Evolutionary conservation across 176 grass and related monocot species (phyloP), one percentile per base, ranked within the genome.

Genomic region (Bothriochloa decipiens): DNA sequence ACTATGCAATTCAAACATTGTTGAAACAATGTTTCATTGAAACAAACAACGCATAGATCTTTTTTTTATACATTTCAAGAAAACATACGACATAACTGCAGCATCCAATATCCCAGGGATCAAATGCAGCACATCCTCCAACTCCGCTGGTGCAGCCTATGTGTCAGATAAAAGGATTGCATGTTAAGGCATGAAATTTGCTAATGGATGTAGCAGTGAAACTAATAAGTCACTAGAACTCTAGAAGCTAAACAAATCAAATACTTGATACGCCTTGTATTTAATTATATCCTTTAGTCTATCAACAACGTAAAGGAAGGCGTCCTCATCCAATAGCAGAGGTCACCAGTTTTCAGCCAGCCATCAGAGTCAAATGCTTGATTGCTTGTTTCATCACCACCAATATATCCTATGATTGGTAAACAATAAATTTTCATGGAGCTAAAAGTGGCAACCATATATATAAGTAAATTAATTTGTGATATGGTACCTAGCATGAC

Each of bases 321-420:
- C 72, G 53, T 75, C 72, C 50, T 50, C 46, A 35, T 53, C 46
- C 22, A 53, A 28, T 35, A 75, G 46, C 72, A 75, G 1, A 75
- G 72, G 9, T 75, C 72, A 53, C 72, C 27, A 10, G 72, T 75
- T 35, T 53, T 75, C 20, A 75, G 27, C 72, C 72, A 75, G 2
- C 72, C 72, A 6, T 33, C 27, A 32, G 45, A 74, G 4, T 74
- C 72, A 52, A 74, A 52, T 33, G 72, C 16, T 5, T 1, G 8
- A 1, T 20, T 5, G 47, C 1, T 74, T 32, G 23, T 9, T 14
- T 32, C 45, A 12, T 52, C 28, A 20, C 0, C 26, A 32, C 72
- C 72, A 32, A 52, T 27, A 52, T 74, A 74, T 11, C 72, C 72
- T 74, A 36, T 3, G 35, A 36, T 36, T 36, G 35, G 35, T 0